Evolutionary conservation across 2,329 filamentous ascomycete species (phyloP).

Genomic region (Cercospora beticola): DNA sequence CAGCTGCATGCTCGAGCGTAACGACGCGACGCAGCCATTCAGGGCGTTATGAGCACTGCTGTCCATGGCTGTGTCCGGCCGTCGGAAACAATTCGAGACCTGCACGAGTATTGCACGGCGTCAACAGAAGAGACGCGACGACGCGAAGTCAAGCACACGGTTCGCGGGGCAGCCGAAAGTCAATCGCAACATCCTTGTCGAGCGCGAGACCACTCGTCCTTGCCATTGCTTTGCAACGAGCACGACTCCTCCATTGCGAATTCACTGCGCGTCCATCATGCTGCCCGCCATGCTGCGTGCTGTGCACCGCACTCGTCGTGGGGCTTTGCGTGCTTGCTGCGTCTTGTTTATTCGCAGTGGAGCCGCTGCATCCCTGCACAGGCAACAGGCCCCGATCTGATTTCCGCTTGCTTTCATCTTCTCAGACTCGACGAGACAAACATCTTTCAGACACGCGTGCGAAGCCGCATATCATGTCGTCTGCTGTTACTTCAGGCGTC

Average conservation of each 20-base stretch:
- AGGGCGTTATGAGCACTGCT: slow-evolving; percentile 45
- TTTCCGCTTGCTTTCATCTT: background rate
- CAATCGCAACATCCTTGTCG: background rate
- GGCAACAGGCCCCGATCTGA: background rate
- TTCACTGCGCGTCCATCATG: background rate
- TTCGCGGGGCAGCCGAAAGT: background rate
- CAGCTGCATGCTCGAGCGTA: slow-evolving; percentile 60
- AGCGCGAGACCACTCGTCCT: background rate
- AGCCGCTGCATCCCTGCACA: background rate
- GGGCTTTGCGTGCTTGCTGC: too few relatives aligned
- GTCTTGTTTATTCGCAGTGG: background rate
- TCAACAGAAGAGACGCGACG: background rate
- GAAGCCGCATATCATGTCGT: background rate
- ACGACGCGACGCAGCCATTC: slow-evolving; percentile 59
- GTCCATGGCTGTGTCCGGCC: slow-evolving; percentile 28
- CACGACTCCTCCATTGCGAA: background rate
- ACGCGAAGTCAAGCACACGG: background rate
- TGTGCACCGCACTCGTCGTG: too few relatives aligned
- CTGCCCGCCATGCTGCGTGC: background rate
- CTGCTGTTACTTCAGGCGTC: background rate
- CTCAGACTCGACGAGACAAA: background rate
- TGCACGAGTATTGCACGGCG: background rate
- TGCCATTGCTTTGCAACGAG: background rate
- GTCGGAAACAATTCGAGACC: background rate
- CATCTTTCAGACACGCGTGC: background rate